Percentiles rank a stretch among this genome's conserved stretches.
Conservation (phyloP, 1,284 basidiomycete genomes). For the Hymenochaete sp. region DNA sequence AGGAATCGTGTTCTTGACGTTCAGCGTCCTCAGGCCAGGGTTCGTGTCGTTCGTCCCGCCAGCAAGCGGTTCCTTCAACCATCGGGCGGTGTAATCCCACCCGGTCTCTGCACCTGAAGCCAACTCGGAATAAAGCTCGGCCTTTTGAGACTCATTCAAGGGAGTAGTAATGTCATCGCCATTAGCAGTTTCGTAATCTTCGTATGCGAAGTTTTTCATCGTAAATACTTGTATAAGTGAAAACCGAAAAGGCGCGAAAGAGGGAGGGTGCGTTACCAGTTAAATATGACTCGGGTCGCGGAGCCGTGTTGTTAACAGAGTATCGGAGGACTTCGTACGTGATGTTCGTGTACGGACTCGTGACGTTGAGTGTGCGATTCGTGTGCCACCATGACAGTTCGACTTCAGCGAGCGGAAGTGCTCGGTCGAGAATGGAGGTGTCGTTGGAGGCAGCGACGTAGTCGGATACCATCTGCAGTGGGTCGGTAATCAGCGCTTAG, state of each 20-base stretch:
- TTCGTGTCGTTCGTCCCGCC: constrained; percentile 31
- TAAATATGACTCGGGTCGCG: constrained; percentile 79
- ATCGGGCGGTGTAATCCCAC: constrained; percentile 47
- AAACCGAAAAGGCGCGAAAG: background rate
- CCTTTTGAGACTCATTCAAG: constrained; percentile 52
- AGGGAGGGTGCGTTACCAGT: constrained; percentile 32
- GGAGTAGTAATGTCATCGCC: constrained; percentile 46
- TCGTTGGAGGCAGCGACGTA: constrained; percentile 57
- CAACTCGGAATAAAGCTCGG: constrained; percentile 79
- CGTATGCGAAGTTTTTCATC: constrained; percentile 22
- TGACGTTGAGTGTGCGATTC: constrained; percentile 69
- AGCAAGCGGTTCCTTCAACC: constrained; percentile 37
- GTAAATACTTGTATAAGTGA: background rate
- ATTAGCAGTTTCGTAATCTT: constrained; percentile 73
- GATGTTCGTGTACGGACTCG: constrained; percentile 62
- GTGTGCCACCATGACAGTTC: constrained; percentile 79
- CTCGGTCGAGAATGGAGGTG: constrained; percentile 51
- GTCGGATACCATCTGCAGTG: constrained; percentile 53
- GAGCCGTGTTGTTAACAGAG: constrained; percentile 73
- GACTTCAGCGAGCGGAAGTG: constrained; percentile 57
- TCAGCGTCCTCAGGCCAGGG: constrained; percentile 61
- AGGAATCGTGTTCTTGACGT: constrained; percentile 62
- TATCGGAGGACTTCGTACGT: constrained; percentile 66
- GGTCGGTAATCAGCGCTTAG: no score
- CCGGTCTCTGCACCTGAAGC: constrained; percentile 82